Base-by-base conservation (phyloP, 495 filamentous ascomycete species). In the Aspergillus conjunctus region DNA sequence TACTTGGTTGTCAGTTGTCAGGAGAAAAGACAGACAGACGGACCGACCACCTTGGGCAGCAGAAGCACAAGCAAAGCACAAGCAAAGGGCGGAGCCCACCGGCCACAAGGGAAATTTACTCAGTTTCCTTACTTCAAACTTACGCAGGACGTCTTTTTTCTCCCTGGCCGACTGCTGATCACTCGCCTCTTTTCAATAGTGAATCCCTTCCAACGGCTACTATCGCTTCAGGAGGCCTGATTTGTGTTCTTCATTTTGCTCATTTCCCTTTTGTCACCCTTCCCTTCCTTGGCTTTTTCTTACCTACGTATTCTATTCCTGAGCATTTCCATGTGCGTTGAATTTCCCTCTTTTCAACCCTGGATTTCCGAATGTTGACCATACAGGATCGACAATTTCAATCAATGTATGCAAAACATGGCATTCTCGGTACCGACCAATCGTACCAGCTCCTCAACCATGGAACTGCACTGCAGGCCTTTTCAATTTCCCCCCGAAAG, bases 371-470 rank as follows among this genome's bases (percentile, higher is more conserved):
- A 21, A 9, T 48, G 44, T 7, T 11, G 44, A 1, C 18, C 3
- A 22, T 48, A 48, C 44, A n/a, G 44, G 5, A 48, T 8, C 7
- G 3, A 11, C 9, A 12, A 9, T 21, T 48, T 17, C 7, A 20
- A 1, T 21, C 12, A 7, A 22, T 48, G n/a, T 48, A 21, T 21
- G 20, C 52, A 55, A 55, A 55, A 55, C 52, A 44, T 55, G 20
- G 52, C 34, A 55, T 55, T 55, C 52, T 55, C 52, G 51, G n/a
- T 54, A 54, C 49, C 51, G 11, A 43, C 12, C 17, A 43, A 43
- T 43, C 37, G 1, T 4, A 41, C 37, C 37, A 11, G 10, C 37
- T 26, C 37, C 37, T 20, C 22, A 49, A 33, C 54, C 54, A 57
- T 57, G 54, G 54, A 57, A 34, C 54, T 26, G 39, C 39, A 34